phyloP scores from a whole-genome alignment of 1,284 basidiomycete genomes.

The Cryptococcus sp. region DNA sequence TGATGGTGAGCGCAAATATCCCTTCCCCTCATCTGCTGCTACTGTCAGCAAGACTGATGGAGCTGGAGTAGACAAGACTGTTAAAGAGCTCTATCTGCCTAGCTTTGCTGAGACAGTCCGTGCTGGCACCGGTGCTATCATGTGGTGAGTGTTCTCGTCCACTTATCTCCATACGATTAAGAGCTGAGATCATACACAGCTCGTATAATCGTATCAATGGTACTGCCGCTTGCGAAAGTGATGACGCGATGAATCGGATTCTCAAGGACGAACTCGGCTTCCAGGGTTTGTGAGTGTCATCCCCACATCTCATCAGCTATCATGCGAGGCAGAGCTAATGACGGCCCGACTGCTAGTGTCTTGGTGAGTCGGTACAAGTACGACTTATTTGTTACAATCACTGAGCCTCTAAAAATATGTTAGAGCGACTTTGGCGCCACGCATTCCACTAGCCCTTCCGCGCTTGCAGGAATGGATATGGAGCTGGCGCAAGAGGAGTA shows the following conservation, averaged over 20 bases:
- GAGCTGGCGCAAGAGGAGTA: slow-evolving; percentile 52
- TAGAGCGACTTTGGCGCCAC: slow-evolving; percentile 47
- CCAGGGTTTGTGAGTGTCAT: slow-evolving; percentile 55
- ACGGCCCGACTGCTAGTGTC: slow-evolving; percentile 17
- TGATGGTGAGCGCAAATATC: slow-evolving; percentile 33
- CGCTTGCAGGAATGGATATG: slow-evolving; percentile 55
- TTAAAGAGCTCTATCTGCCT: slow-evolving; percentile 54
- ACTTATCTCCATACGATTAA: neutral
- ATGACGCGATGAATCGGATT: slow-evolving; percentile 70
- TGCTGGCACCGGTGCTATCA: slow-evolving; percentile 53
- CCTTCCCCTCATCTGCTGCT: slow-evolving; percentile 1
- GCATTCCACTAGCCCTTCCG: slow-evolving; percentile 49
- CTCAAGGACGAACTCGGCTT: slow-evolving; percentile 70
- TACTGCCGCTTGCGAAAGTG: slow-evolving; percentile 76
- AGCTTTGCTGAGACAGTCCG: slow-evolving; percentile 56
- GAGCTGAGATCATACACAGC: slow-evolving; percentile 14
- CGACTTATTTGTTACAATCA: no score
- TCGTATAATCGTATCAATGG: slow-evolving; percentile 69
- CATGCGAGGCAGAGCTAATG: slow-evolving; percentile 2
- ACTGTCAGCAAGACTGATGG: no score
- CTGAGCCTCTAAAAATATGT: neutral
- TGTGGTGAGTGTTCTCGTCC: slow-evolving; percentile 43
- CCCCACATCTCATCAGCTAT: slow-evolving; percentile 16
- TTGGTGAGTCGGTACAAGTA: slow-evolving; percentile 16
- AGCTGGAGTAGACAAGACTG: slow-evolving; percentile 45